Base-by-base conservation (phyloP, 1,284 basidiomycete species). In the Erythrobasidium hasegawianum region DNA sequence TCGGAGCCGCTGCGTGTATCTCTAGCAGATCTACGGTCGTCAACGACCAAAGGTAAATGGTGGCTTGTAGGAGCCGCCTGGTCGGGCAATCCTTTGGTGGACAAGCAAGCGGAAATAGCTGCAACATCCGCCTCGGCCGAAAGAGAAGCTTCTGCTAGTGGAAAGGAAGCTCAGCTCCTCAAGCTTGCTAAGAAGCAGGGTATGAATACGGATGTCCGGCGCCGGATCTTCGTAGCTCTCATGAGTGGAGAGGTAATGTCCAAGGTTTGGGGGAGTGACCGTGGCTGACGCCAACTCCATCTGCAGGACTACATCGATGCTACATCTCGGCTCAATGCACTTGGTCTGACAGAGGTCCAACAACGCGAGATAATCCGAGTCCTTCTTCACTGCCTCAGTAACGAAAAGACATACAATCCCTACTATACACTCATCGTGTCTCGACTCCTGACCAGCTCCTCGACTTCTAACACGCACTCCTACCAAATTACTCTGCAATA, bases 1-100 rank as follows among this genome's bases (percentile, higher is more conserved):
- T 85, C 90, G 71, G 93, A 96, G 62, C 86, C 91, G 0, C 81
- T 96, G 9, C 87, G 90, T 1, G 85, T 94, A 0, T 85, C 86
- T 0, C 80, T 97, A 20, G 81, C 83, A 18, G 95, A 98, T 77
- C 81, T 98, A 10, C 87, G 85, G 67, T 84, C 86, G 0, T 88
- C 92, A 0, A 86, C 90, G 64, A 88, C 83, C 29, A 89, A 87
- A 74, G 96, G 96, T 1, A 96, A 95, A 79, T 98, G 96, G 96
- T 98, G 96, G 96, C 82, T 97, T 1, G 90, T 97, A 40, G 96
- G 95, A 26, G 91, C 95, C 0, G 95, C 90, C 1, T 99, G 95
- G 95, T 84, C 84, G 27, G 95, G 95, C 0, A 87, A 97, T 74
- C 90, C 91, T 1, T 82, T 97, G 1, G 81, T 87, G 24, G 88